Conservation (phyloP, 2,329 filamentous ascomycete genomes). For the Epicoccum nigrum region DNA sequence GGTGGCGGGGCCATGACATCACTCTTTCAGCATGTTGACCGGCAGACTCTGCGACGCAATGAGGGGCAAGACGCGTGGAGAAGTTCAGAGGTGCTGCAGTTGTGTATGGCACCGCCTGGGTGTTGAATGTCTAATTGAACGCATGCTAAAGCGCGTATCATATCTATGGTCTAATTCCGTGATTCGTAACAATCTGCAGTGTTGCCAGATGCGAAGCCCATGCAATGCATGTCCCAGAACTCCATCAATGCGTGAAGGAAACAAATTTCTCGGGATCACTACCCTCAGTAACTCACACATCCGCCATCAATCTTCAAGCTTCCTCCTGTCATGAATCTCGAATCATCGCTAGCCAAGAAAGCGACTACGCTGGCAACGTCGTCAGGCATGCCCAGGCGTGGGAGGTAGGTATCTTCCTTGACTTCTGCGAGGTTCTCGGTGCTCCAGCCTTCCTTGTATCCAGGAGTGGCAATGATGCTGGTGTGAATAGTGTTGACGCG, state of each 20-base stretch:
- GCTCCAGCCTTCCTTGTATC: constrained; percentile 46
- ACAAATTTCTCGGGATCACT: constrained; percentile 16
- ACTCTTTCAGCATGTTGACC: constrained; percentile 4
- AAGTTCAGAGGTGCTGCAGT: neutral
- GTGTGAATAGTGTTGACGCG: constrained; percentile 52
- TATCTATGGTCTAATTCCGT: constrained; percentile 18
- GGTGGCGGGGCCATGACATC: constrained; percentile 14
- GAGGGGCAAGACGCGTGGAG: constrained; percentile 5
- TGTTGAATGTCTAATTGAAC: constrained; percentile 2
- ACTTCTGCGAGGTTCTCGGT: constrained; percentile 44
- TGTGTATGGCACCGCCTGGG: constrained; percentile 11
- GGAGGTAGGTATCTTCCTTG: constrained; percentile 42
- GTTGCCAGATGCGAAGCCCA: constrained; percentile 16
- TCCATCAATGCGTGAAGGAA: constrained; percentile 27
- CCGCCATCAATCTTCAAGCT: constrained; percentile 45
- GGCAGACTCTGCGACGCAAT: constrained; percentile 2
- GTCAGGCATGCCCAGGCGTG: constrained; percentile 45
- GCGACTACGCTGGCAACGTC: constrained; percentile 49
- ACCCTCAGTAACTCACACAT: constrained; percentile 29
- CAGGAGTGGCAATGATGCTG: constrained; percentile 46
- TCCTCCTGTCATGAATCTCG: constrained; percentile 49
- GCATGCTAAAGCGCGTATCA: constrained; percentile 8
- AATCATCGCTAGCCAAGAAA: constrained; percentile 49
- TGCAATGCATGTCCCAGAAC: constrained; percentile 25
- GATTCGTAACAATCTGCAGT: constrained; percentile 15